Percentiles rank a stretch among this genome's conserved stretches.
Evolutionary conservation across 257 asterid genomes (phyloP).

Genomic region (Solanum megistacrolobum): DNA sequence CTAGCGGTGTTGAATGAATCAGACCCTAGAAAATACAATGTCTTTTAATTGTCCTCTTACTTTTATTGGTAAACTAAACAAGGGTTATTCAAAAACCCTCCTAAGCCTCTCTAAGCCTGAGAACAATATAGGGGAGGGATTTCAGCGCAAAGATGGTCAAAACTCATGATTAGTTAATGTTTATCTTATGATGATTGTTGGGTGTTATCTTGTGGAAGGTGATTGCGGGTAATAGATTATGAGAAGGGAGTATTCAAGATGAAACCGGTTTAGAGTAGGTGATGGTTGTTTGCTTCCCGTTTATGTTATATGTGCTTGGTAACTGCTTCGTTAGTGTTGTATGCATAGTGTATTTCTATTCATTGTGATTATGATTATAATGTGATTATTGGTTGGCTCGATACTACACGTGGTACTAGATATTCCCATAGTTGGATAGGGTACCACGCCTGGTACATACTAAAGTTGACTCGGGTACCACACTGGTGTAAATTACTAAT

Average conservation of each 20-base stretch:
- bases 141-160: background rate
- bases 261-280: background rate
- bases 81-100: background rate
- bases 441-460: background rate
- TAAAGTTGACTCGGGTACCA: background rate
- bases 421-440: background rate
- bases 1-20: background rate
- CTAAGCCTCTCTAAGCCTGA: background rate
- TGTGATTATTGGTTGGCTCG: background rate
- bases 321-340: background rate
- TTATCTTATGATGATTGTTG: background rate
- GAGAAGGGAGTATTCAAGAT: background rate
- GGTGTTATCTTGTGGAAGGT: background rate
- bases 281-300: background rate
- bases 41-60: background rate
- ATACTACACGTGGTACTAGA: background rate
- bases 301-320: background rate
- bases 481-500: background rate
- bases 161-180: background rate
- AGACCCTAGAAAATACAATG: background rate
- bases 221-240: background rate
- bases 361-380: background rate
- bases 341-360: background rate
- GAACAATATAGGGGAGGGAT: background rate
- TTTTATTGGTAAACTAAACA: background rate